Evolutionary conservation across 2,329 filamentous ascomycete species (phyloP), one percentile per base, ranked within the genome.

Genomic region (Talaromyces amestolkiae): DNA sequence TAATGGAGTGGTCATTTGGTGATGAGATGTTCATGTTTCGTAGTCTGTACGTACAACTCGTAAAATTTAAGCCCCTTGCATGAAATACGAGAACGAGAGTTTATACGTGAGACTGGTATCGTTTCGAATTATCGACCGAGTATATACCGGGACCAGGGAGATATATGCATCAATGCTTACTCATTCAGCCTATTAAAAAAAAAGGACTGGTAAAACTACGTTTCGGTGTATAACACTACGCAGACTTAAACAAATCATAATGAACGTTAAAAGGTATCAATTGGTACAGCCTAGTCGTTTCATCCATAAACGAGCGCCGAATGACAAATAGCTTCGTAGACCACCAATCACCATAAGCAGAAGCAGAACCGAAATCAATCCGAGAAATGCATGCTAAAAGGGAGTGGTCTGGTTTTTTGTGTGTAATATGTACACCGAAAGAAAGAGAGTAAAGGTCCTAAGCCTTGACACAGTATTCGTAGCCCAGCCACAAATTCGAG

Each of bases 341-440:
- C 35, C 13, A 45, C 35, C 19, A 45, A 43, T 6, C 56, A 31
- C 37, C 56, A 31, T 59, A 45, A 56, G 37, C 56, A 59, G 24
- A 45, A 56, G 37, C 56, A 59, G 24, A 45, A 27, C 17, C 17
- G 37, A 59, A 59, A 45, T 59, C 56, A 59, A 59, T 59, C 37
- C 56, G 27, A 31, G 27, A 31, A 59, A 27, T 59, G 15, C 56
- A 59, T 59, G 56, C 56, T 45, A 11, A 19, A 54, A 37, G 31
- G 49, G 51, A 54, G 51, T 54, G 27, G 51, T 24, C 31, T 54
- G 51, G 27, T 31, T 31, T 31, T 53, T 56, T 37, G n/a, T 39
- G 33, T 53, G 41, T 41, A 65, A 37, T 63, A 65, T 66, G 53
- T 66, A 59, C 64, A 66, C 60, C 22, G 64, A 65, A 65, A 66